These are phyloP conservation scores for Umbilicus rupestris DNA, from an alignment of 164 flowering plant species.

Conservation along the genomic window DNA sequence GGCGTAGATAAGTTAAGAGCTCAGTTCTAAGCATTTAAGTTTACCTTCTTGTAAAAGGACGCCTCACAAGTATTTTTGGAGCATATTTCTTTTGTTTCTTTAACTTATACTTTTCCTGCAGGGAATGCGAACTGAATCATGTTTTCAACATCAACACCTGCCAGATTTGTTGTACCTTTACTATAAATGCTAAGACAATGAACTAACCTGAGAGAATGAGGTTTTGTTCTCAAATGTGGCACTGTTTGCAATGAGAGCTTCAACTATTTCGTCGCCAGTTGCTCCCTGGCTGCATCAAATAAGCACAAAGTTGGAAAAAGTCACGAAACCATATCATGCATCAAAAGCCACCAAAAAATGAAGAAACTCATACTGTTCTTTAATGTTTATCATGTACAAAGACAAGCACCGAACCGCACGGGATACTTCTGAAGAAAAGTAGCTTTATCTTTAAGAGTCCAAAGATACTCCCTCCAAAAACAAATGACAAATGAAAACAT, in stretches of 20 bases:
- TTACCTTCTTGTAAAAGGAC: conserved; percentile 85
- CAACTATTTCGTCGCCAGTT: conserved; percentile 73
- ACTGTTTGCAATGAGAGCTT: conserved; percentile 91
- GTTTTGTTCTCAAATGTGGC: conserved; percentile 88
- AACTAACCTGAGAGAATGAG: conserved; percentile 69
- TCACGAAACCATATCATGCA: background rate
- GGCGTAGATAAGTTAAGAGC: background rate
- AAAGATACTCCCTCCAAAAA: too few relatives aligned
- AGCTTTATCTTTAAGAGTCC: too few relatives aligned
- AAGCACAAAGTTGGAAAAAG: background rate
- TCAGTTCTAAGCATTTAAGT: background rate
- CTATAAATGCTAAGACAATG: background rate
- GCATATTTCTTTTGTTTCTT: conserved; percentile 96
- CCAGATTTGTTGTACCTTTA: background rate
- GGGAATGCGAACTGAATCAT: background rate
- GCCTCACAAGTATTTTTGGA: conserved; percentile 79
- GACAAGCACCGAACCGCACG: too few relatives aligned
- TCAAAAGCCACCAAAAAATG: background rate
- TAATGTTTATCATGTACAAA: too few relatives aligned
- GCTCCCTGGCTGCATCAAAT: conserved; percentile 68
- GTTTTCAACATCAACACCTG: conserved; percentile 15
- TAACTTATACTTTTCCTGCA: conserved; percentile 83
- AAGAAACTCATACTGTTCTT: background rate
- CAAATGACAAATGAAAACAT: too few relatives aligned
- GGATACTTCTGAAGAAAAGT: too few relatives aligned